Percentiles rank a stretch among this genome's conserved stretches.
Conservation (phyloP, 176 grass and related monocot genomes). For the Cenchrus purpureus region DNA sequence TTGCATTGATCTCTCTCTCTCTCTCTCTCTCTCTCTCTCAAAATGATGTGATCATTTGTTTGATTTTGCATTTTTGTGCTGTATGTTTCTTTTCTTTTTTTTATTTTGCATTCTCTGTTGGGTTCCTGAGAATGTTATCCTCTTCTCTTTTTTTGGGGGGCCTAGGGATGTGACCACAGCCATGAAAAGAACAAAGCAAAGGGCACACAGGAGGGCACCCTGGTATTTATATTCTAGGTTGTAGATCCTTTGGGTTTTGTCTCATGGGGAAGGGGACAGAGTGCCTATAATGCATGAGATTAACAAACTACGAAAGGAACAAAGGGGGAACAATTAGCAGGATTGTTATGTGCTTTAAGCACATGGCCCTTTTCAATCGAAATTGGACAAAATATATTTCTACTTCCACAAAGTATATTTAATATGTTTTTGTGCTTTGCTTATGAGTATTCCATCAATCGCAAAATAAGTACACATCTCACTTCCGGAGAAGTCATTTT, state of each 20-base stretch:
- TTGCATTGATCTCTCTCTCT: too few relatives aligned
- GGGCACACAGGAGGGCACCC: neutral
- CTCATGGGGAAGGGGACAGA: conserved; percentile 25
- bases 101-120: neutral
- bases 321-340: neutral
- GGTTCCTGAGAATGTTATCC: neutral
- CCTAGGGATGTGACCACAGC: conserved; percentile 23
- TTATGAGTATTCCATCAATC: neutral
- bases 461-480: too few relatives aligned
- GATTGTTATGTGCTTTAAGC: neutral
- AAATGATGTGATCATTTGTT: neutral
- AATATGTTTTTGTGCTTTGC: neutral
- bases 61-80: neutral
- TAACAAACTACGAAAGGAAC: conserved; percentile 25
- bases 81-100: neutral
- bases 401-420: neutral
- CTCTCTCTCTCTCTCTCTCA: too few relatives aligned
- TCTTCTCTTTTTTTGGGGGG: neutral
- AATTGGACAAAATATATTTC: neutral
- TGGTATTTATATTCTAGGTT: neutral
- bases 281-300: conserved; percentile 25
- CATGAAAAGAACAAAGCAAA: conserved; percentile 12
- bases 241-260: conserved; percentile 35
- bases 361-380: neutral
- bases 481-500: too few relatives aligned